These are phyloP conservation scores for Cladorrhinum samala DNA, from an alignment of 495 filamentous ascomycete species.

Conservation along the genomic window DNA sequence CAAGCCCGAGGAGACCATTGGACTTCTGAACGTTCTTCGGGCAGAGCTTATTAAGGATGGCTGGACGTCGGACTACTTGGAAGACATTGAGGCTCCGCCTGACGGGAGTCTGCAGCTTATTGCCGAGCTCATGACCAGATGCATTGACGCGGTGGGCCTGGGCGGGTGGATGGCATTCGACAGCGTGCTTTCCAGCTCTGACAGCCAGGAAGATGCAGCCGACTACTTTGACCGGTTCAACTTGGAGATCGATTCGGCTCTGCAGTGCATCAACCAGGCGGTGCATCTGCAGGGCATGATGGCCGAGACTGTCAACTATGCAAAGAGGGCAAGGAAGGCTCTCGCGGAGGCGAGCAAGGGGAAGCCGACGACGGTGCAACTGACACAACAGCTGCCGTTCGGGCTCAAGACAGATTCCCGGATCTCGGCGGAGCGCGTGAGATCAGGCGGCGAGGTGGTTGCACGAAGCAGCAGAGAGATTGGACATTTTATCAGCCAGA, in stretches of 20 bases:
- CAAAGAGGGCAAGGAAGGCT: slow-evolving; percentile 38
- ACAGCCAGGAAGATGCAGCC: slow-evolving; percentile 41
- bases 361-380: slow-evolving; percentile 12
- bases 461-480: slow-evolving; percentile 61
- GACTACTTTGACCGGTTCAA: slow-evolving; percentile 64
- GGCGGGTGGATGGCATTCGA: slow-evolving; percentile 71
- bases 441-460: slow-evolving; percentile 56
- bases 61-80: slow-evolving; percentile 65
- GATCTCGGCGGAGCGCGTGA: slow-evolving; percentile 51
- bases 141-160: slow-evolving; percentile 78
- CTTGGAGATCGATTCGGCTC: slow-evolving; percentile 65
- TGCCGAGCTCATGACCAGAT: slow-evolving; percentile 62
- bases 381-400: slow-evolving; percentile 47
- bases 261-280: slow-evolving; percentile 72
- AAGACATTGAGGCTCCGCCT: slow-evolving; percentile 48
- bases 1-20: slow-evolving; percentile 59
- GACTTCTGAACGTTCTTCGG: slow-evolving; percentile 67
- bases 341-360: slow-evolving; percentile 8
- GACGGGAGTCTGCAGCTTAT: slow-evolving; percentile 53
- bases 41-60: slow-evolving; percentile 57
- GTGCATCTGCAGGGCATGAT: slow-evolving; percentile 61
- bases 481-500: slow-evolving; percentile 64
- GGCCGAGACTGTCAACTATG: slow-evolving; percentile 63
- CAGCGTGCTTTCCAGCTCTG: slow-evolving; percentile 38
- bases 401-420: slow-evolving; percentile 60